Conservation (phyloP, 768 basidiomycete genomes). For the Trametopsis cervina region DNA sequence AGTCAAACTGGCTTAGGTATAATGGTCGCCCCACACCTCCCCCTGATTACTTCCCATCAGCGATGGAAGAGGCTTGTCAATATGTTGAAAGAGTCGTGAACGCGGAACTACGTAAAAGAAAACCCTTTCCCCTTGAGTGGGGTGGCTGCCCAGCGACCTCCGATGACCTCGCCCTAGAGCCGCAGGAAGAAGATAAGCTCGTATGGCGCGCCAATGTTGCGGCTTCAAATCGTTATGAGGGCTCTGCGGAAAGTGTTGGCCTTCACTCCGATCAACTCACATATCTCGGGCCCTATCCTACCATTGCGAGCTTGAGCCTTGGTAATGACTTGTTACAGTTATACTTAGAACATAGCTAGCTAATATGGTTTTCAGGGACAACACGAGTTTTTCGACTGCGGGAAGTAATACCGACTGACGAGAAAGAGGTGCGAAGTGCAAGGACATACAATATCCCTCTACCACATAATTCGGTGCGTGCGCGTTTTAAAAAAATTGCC, state of each 20-base stretch:
- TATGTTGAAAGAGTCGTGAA: constrained; percentile 68
- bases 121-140: constrained; percentile 66
- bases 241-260: constrained; percentile 76
- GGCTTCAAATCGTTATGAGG: constrained; percentile 79
- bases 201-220: constrained; percentile 81
- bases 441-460: constrained; percentile 75
- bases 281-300: constrained; percentile 77
- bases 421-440: constrained; percentile 48
- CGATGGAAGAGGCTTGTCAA: constrained; percentile 75
- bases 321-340: constrained; percentile 30
- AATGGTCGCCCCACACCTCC: constrained; percentile 61
- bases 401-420: constrained; percentile 65
- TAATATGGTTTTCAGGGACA: constrained; percentile 47
- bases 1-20: constrained; percentile 46
- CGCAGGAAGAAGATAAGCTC: constrained; percentile 2
- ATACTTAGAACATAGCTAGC: constrained; percentile 13
- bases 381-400: constrained; percentile 65
- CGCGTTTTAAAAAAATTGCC: background rate
- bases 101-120: constrained; percentile 54
- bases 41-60: constrained; percentile 50
- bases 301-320: constrained; percentile 79
- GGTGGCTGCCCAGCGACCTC: constrained; percentile 22
- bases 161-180: constrained; percentile 6
- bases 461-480: constrained; percentile 24
- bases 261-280: constrained; percentile 79